phyloP scores from a whole-genome alignment of 2,329 filamentous ascomycete genomes.

The Aspergillus sp. region DNA sequence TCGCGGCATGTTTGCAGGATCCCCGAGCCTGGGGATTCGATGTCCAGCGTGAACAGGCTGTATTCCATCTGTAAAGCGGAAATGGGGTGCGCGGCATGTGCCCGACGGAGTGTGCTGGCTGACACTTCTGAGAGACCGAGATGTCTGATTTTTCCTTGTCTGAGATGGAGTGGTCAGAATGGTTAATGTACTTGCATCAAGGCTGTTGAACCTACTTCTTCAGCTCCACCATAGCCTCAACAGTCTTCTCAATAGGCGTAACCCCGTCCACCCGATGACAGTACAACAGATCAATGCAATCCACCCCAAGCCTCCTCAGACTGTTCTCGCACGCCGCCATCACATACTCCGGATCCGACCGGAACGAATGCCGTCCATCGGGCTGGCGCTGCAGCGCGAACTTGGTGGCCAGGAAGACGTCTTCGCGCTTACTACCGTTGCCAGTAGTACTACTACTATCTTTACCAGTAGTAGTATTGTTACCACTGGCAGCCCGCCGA shows the following conservation, averaged over 20 bases:
- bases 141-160: constrained; percentile 46
- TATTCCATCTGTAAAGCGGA: constrained; percentile 42
- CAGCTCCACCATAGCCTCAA: constrained; percentile 36
- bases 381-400: constrained; percentile 29
- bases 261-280: constrained; percentile 35
- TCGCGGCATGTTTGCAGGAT: constrained; percentile 38
- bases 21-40: constrained; percentile 31
- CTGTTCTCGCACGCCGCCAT: constrained; percentile 33
- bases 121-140: constrained; percentile 39
- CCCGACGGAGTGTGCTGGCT: constrained; percentile 37
- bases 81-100: constrained; percentile 36
- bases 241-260: constrained; percentile 31
- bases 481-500: too few relatives aligned
- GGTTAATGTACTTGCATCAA: too few relatives aligned
- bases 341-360: constrained; percentile 34
- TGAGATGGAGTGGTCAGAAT: too few relatives aligned
- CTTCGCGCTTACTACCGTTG: constrained; percentile 33
- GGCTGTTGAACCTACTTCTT: constrained; percentile 14
- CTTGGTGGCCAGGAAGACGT: constrained; percentile 47
- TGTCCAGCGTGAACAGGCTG: constrained; percentile 35
- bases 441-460: too few relatives aligned
- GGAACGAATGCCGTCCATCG: constrained; percentile 12
- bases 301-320: constrained; percentile 32
- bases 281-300: constrained; percentile 42
- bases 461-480: too few relatives aligned